These are phyloP conservation scores for Tilletia setariae DNA, from an alignment of 1,284 basidiomycete genomes.

Conservation along the genomic window DNA sequence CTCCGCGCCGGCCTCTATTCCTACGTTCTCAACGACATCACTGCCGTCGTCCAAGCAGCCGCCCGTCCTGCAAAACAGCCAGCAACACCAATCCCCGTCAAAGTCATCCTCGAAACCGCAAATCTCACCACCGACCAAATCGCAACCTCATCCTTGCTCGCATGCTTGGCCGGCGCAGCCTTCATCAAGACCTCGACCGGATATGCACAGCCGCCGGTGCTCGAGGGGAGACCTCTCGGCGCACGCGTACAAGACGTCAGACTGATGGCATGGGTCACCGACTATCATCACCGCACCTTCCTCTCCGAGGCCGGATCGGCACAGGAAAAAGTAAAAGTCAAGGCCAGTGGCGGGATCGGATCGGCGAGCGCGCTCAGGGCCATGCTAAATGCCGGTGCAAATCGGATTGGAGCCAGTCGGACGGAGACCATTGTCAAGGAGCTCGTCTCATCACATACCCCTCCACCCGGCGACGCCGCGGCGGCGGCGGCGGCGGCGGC, in stretches of 20 bases:
- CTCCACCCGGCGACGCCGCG: neutral
- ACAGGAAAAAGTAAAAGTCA: constrained; percentile 32
- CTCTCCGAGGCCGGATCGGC: constrained; percentile 22
- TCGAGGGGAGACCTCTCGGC: constrained; percentile 25
- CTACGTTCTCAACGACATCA: constrained; percentile 35
- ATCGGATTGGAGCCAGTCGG: constrained; percentile 40
- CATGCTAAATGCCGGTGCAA: constrained; percentile 42
- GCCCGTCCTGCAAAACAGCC: neutral
- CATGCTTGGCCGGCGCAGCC: constrained; percentile 38
- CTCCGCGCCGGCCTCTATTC: constrained; percentile 23
- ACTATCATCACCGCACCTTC: constrained; percentile 11
- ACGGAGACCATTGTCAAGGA: constrained; percentile 42
- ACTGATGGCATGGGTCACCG: constrained; percentile 37
- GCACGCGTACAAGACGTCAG: constrained; percentile 38
- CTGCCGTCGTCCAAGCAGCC: constrained; percentile 32
- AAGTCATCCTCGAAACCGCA: constrained; percentile 46
- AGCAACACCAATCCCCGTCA: constrained; percentile 28
- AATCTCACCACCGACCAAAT: constrained; percentile 37
- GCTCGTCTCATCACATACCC: constrained; percentile 12
- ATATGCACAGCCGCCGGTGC: constrained; percentile 25
- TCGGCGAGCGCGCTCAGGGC: constrained; percentile 27
- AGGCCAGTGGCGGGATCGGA: constrained; percentile 44
- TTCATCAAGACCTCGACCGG: constrained; percentile 50
- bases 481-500: neutral
- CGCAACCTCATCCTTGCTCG: constrained; percentile 31